A percentile compares a stretch with the other conserved stretches of the same genome.
Evolutionary conservation across 2,329 filamentous ascomycete species (phyloP).

Genomic region (Akanthomyces lecanii): DNA sequence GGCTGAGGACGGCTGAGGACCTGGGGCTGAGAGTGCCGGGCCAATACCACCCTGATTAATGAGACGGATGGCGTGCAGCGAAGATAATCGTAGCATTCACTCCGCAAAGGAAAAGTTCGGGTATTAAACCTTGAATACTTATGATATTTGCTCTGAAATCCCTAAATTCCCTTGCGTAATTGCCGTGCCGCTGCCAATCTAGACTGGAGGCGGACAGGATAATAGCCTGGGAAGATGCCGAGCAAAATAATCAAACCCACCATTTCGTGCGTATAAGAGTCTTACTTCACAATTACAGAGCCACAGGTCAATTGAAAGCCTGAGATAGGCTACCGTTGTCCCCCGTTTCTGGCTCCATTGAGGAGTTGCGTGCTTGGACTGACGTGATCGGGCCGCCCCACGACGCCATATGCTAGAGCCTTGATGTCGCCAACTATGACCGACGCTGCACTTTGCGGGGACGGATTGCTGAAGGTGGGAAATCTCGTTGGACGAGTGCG

Average conservation of each 20-base stretch:
- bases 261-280: background rate
- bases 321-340: background rate
- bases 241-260: background rate
- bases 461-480: background rate
- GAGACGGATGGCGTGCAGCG: background rate
- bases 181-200: background rate
- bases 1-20: background rate
- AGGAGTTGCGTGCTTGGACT: constrained; percentile 10
- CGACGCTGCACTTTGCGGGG: background rate
- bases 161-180: background rate
- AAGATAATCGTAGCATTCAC: background rate
- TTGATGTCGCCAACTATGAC: background rate
- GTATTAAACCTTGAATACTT: no score
- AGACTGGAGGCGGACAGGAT: background rate
- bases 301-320: background rate
- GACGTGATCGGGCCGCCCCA: constrained; percentile 16
- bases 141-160: background rate
- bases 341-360: background rate
- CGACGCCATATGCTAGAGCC: constrained; percentile 12
- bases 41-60: background rate
- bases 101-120: background rate
- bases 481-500: background rate
- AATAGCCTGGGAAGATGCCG: background rate
- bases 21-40: background rate
- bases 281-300: no score